Conservation (phyloP, 2,329 filamentous ascomycete genomes). For the Fusarium caatingaense region DNA sequence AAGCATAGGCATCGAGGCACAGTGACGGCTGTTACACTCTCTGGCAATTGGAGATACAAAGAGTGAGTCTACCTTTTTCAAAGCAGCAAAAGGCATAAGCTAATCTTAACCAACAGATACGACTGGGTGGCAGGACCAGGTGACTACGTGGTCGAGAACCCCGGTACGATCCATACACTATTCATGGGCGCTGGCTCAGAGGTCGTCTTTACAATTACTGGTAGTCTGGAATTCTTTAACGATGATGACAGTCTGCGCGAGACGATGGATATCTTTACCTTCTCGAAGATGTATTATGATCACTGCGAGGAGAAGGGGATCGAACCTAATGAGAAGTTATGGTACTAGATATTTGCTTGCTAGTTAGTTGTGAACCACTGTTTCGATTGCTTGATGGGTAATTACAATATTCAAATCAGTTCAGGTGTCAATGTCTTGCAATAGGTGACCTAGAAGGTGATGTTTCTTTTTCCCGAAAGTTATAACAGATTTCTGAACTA, state of each 20-base stretch:
- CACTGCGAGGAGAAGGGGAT: neutral
- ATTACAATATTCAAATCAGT: too few relatives aligned
- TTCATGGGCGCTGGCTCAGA: slow-evolving; percentile 2
- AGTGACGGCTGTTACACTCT: neutral
- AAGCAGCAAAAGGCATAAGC: too few relatives aligned
- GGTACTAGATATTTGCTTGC: neutral
- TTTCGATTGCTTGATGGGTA: too few relatives aligned
- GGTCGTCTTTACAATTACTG: neutral
- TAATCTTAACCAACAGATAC: neutral
- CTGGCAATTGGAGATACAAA: slow-evolving; percentile 10
- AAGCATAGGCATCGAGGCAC: slow-evolving; percentile 1
- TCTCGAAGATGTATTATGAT: neutral
- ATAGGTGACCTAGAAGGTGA: too few relatives aligned
- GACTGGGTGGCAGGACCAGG: slow-evolving; percentile 7
- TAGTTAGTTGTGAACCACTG: too few relatives aligned
- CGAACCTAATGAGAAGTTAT: neutral
- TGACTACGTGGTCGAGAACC: slow-evolving; percentile 4
- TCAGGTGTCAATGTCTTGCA: too few relatives aligned
- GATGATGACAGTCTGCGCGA: slow-evolving; percentile 2
- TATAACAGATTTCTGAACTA: too few relatives aligned
- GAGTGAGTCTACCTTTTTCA: neutral
- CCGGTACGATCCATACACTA: neutral
- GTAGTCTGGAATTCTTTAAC: slow-evolving; percentile 3
- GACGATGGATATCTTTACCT: slow-evolving; percentile 10
- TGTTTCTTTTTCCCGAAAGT: too few relatives aligned